Evolutionary conservation across 1,139 yeast species (phyloP).

Genomic region (Suhomyces atakaporum): DNA sequence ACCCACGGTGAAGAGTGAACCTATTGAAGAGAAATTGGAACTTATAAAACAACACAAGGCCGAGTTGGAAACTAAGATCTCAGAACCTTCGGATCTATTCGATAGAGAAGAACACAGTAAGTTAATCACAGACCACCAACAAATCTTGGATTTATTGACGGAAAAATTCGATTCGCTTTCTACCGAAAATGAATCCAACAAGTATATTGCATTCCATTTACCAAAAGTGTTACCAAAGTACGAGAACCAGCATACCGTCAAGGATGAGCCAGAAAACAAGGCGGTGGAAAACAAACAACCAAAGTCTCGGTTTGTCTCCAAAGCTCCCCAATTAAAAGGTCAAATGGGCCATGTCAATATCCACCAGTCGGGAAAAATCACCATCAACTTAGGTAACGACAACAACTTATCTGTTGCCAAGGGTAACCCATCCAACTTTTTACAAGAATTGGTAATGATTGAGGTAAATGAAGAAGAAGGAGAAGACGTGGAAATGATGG

Average conservation of each 20-base stretch:
- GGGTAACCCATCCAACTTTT: constrained; percentile 72
- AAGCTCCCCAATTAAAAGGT: constrained; percentile 38
- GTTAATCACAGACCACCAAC: constrained; percentile 34
- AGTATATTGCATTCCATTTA: constrained; percentile 63
- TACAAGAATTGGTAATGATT: constrained; percentile 73
- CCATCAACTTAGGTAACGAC: constrained; percentile 70
- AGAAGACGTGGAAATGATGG: constrained; percentile 31
- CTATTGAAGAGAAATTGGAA: constrained; percentile 31
- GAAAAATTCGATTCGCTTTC: constrained; percentile 26
- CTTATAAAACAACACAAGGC: constrained; percentile 31
- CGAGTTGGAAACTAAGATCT: constrained; percentile 32
- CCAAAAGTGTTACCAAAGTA: constrained; percentile 64
- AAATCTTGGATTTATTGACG: constrained; percentile 31
- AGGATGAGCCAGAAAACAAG: constrained; percentile 13
- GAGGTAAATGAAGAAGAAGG: constrained; percentile 28
- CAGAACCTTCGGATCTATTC: constrained; percentile 33
- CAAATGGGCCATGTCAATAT: constrained; percentile 69
- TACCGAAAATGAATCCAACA: constrained; percentile 18
- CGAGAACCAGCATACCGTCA: constrained; percentile 40
- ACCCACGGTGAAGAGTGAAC: constrained; percentile 39
- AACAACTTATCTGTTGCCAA: constrained; percentile 66
- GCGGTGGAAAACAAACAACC: constrained; percentile 12
- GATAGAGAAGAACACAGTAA: constrained; percentile 35
- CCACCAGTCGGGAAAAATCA: constrained; percentile 78
- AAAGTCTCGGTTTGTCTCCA: constrained; percentile 8